A percentile compares a stretch with the other conserved stretches of the same genome.
These are phyloP conservation scores for Diplogelasinospora grovesii DNA, from an alignment of 495 filamentous ascomycete genomes.

Conservation along the genomic window DNA sequence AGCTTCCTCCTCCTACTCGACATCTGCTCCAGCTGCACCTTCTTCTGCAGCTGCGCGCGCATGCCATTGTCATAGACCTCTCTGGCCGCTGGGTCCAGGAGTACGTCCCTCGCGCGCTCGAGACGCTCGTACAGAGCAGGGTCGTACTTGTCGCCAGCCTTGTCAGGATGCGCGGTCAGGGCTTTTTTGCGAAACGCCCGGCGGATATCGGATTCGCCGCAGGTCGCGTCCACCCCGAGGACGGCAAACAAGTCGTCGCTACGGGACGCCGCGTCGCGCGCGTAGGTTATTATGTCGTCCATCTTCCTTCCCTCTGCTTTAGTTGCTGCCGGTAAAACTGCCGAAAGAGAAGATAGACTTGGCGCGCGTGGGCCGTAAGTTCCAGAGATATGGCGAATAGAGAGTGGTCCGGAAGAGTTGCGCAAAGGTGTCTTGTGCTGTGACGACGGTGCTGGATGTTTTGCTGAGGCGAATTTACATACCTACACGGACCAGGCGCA, in stretches of 20 bases:
- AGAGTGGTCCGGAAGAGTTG: too few relatives aligned
- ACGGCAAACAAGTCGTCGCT: conserved; percentile 41
- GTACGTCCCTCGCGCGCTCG: conserved; percentile 40
- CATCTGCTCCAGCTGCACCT: conserved; percentile 22
- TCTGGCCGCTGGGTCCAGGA: conserved; percentile 31
- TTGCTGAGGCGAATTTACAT: too few relatives aligned
- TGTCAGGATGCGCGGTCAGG: conserved; percentile 47
- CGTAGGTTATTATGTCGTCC: conserved; percentile 33
- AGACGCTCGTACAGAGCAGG: conserved; percentile 39
- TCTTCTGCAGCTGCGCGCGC: conserved; percentile 32
- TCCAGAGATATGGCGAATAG: not conserved
- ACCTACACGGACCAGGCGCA: too few relatives aligned
- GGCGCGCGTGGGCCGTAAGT: not conserved
- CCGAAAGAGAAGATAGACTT: not conserved
- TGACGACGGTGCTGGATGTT: too few relatives aligned
- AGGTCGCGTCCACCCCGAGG: conserved; percentile 33
- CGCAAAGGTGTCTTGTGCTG: too few relatives aligned
- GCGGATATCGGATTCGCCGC: conserved; percentile 37
- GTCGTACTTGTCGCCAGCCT: conserved; percentile 39
- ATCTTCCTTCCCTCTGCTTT: too few relatives aligned
- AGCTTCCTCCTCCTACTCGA: conserved; percentile 24
- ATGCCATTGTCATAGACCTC: conserved; percentile 36
- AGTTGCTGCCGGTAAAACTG: not conserved
- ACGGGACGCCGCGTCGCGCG: conserved; percentile 33
- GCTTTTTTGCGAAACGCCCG: conserved; percentile 39